These are phyloP conservation scores for Cnidoscolus chayamansa DNA, from an alignment of 441 rosid genomes.

Conservation along the genomic window DNA sequence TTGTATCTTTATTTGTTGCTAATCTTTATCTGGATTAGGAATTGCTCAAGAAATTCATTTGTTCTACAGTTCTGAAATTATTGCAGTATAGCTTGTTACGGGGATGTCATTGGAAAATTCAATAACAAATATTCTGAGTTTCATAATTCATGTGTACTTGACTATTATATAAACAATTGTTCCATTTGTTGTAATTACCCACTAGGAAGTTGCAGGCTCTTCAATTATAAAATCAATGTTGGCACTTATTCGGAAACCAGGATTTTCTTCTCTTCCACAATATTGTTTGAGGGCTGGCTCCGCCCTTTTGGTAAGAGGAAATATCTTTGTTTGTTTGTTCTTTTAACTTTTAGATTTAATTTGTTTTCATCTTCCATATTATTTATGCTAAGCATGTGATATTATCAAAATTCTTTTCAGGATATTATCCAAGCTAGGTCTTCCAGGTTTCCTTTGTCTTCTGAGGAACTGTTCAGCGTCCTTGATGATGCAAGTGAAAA, in stretches of 20 bases:
- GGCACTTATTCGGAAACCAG: constrained; percentile 60
- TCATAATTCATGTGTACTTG: background rate
- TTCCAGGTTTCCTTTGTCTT: constrained; percentile 65
- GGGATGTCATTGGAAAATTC: too few species aligned
- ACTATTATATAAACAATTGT: constrained; percentile 14
- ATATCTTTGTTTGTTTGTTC: constrained; percentile 6
- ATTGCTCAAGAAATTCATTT: too few species aligned
- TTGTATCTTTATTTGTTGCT: background rate
- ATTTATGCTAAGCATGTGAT: constrained; percentile 15
- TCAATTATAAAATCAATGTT: constrained; percentile 58
- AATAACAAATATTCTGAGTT: too few species aligned
- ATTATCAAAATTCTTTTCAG: constrained; percentile 41
- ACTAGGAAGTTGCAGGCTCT: constrained; percentile 68
- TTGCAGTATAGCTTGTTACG: too few species aligned
- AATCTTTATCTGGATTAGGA: too few species aligned
- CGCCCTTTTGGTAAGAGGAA: constrained; percentile 63
- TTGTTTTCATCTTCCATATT: constrained; percentile 3
- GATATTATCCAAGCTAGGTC: constrained; percentile 72
- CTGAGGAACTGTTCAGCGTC: constrained; percentile 66
- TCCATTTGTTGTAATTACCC: constrained; percentile 17
- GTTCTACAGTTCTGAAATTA: too few species aligned
- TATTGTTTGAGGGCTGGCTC: constrained; percentile 75
- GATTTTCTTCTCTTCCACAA: constrained; percentile 64
- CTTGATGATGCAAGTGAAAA: constrained; percentile 97
- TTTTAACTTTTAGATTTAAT: constrained; percentile 4